Conservation (phyloP, 208 protist genomes). For the Leishmania aethiopica region DNA sequence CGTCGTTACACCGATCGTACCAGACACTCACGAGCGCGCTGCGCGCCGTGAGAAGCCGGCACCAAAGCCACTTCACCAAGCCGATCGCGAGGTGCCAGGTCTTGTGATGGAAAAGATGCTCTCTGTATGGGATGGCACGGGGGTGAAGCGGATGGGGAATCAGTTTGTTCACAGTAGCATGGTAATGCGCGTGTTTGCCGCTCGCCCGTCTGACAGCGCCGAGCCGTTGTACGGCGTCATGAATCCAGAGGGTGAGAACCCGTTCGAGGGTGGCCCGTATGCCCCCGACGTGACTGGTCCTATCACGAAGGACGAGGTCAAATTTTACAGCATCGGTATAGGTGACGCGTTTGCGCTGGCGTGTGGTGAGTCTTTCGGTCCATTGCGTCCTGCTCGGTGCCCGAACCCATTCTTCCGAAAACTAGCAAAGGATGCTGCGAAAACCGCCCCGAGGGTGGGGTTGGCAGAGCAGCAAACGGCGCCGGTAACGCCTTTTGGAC, state of each 20-base stretch:
- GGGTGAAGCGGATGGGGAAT: constrained; percentile 62
- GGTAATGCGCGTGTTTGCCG: constrained; percentile 89
- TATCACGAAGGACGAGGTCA: neutral
- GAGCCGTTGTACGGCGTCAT: constrained; percentile 55
- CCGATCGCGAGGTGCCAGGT: constrained; percentile 60
- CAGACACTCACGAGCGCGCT: constrained; percentile 38
- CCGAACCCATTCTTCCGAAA: constrained; percentile 51
- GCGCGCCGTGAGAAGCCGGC: constrained; percentile 56
- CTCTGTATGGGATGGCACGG: constrained; percentile 80
- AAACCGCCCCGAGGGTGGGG: constrained; percentile 14
- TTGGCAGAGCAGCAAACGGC: constrained; percentile 42
- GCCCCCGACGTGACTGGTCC: neutral
- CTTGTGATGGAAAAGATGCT: constrained; percentile 77
- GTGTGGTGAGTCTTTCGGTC: constrained; percentile 41
- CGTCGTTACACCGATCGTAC: constrained; percentile 11
- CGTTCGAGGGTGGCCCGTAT: constrained; percentile 25
- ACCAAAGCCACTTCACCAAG: constrained; percentile 84
- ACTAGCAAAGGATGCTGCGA: constrained; percentile 11
- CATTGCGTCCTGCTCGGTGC: constrained; percentile 45
- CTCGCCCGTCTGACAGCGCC: constrained; percentile 39
- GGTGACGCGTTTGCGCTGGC: constrained; percentile 60
- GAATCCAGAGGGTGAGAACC: constrained; percentile 53
- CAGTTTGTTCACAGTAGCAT: constrained; percentile 90
- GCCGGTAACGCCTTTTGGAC: constrained; percentile 74
- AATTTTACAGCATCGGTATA: constrained; percentile 32